Conservation (phyloP, 2,329 filamentous ascomycete species). For the Coniochaeta sp. region DNA sequence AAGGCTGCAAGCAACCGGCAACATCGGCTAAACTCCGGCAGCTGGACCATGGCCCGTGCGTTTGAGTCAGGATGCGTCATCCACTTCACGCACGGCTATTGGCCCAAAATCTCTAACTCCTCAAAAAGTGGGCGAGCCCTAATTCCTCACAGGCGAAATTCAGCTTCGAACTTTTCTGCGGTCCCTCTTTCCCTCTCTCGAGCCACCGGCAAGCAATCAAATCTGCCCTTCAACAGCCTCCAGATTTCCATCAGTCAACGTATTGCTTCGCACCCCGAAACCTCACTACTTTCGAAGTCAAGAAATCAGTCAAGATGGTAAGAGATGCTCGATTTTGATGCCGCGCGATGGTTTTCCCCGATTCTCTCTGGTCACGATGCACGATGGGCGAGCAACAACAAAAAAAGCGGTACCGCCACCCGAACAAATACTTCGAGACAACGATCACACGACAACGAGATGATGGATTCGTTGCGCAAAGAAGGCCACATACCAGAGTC, state of each 20-base stretch:
- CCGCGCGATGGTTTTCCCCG: conserved; percentile 7
- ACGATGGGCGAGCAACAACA: conserved; percentile 3
- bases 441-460: too few relatives aligned
- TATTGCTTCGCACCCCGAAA: conserved; percentile 1
- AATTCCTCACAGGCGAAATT: conserved; percentile 22
- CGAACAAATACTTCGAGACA: too few relatives aligned
- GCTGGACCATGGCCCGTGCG: neutral
- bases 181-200: conserved; percentile 34
- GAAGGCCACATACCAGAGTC: neutral
- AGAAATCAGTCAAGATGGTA: conserved; percentile 64
- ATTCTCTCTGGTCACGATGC: neutral
- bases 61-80: neutral
- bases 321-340: conserved; percentile 26
- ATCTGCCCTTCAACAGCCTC: conserved; percentile 31
- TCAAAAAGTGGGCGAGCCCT: conserved; percentile 14
- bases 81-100: neutral
- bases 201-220: conserved; percentile 42
- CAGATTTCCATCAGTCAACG: conserved; percentile 45
- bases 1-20: neutral
- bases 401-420: too few relatives aligned
- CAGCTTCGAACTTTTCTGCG: conserved; percentile 42
- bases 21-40: neutral
- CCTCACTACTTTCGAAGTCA: neutral
- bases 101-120: neutral
- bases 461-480: too few relatives aligned